Percentiles rank a stretch among this genome's conserved stretches.
Conservation (phyloP, 2,329 filamentous ascomycete genomes). For the Keithomyces neogunnii region DNA sequence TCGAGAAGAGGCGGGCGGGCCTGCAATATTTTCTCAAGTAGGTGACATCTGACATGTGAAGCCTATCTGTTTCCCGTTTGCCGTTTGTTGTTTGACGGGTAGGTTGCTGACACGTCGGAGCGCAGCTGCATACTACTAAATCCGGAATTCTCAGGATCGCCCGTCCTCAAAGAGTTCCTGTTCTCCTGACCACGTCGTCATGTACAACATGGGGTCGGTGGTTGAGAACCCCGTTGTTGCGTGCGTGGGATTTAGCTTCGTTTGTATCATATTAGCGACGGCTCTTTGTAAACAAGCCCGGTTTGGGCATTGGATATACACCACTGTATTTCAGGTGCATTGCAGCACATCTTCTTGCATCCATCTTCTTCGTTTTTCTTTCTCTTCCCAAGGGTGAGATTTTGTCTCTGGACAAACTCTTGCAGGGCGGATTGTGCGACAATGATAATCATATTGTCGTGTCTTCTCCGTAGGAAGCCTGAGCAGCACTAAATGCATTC, state of each 20-base stretch:
- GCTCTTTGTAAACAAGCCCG: not conserved
- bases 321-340: not conserved
- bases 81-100: not conserved
- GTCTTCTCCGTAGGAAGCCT: too few species aligned
- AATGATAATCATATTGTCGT: too few species aligned
- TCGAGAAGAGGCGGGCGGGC: conserved; percentile 75
- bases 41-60: conserved; percentile 22
- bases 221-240: too few species aligned
- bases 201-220: not conserved
- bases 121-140: conserved; percentile 80
- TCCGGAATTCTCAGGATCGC: conserved; percentile 88
- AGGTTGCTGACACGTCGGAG: not conserved
- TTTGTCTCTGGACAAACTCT: too few species aligned
- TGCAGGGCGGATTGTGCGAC: too few species aligned
- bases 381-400: not conserved
- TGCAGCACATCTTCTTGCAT: not conserved
- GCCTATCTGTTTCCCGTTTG: not conserved
- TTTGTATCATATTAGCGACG: not conserved
- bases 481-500: too few species aligned
- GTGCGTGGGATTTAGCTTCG: too few species aligned
- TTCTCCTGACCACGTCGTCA: conserved; percentile 45
- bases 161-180: conserved; percentile 83
- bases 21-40: conserved; percentile 92
- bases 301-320: not conserved
- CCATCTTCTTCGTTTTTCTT: not conserved